Percentiles rank a stretch among this genome's conserved stretches.
Evolutionary conservation across 805 yeast species (phyloP).

Genomic region (Komagataella populi): DNA sequence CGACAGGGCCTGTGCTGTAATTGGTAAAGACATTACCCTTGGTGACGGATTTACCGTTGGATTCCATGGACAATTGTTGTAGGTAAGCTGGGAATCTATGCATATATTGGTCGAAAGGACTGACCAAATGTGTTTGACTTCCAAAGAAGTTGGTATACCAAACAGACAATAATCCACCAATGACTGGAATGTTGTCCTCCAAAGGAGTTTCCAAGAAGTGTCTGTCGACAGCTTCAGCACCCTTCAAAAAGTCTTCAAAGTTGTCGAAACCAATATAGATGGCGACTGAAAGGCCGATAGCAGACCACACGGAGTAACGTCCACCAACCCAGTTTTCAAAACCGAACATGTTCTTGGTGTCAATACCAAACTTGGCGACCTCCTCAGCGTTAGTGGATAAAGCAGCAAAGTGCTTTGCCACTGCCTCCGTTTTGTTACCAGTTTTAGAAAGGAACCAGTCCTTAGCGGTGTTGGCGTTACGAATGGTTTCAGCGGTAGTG

Average conservation of each 20-base stretch:
- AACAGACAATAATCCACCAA: conserved; percentile 88
- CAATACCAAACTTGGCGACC: conserved; percentile 93
- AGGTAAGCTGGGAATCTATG: conserved; percentile 99
- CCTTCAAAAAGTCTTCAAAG: conserved; percentile 84
- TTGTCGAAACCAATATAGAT: conserved; percentile 91
- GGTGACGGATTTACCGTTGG: conserved; percentile 95
- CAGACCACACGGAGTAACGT: conserved; percentile 99
- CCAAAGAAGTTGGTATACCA: conserved; percentile 99
- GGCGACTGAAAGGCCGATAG: conserved; percentile 93
- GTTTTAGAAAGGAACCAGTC: conserved; percentile 68
- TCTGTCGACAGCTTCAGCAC: conserved; percentile 95
- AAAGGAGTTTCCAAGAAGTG: conserved; percentile 80
- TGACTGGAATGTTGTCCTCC: conserved; percentile 80
- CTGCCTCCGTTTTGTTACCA: conserved; percentile 54
- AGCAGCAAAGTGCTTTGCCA: conserved; percentile 97
- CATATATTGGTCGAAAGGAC: conserved; percentile 97
- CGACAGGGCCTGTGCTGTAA: conserved; percentile 91
- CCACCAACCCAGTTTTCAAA: conserved; percentile 99
- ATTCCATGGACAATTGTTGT: conserved; percentile 98
- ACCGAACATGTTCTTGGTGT: conserved; percentile 96
- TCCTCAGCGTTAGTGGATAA: conserved; percentile 85
- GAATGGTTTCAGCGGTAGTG: conserved; percentile 96
- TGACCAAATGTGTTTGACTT: conserved; percentile 96
- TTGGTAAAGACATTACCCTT: conserved; percentile 83
- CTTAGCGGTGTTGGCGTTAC: conserved; percentile 94